Evolutionary conservation across 2,329 filamentous ascomycete genomes (phyloP).

Genomic region (Penicillium sp.): DNA sequence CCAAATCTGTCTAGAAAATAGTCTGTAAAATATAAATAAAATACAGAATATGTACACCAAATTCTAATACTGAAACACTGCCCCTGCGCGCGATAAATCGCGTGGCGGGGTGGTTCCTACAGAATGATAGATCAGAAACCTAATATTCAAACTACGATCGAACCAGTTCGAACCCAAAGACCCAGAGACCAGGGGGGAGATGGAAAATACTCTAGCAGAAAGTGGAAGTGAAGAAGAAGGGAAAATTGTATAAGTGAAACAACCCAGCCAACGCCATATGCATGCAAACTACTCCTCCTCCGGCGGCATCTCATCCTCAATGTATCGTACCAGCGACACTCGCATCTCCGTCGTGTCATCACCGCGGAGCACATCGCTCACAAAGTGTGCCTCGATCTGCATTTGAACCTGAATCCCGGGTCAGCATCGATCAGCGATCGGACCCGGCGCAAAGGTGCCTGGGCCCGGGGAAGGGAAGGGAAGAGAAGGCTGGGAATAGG

Average conservation of each 20-base stretch:
- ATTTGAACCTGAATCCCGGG: slow-evolving; percentile 71
- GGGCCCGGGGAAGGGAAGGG: not conserved
- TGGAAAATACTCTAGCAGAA: no score
- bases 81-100: slow-evolving; percentile 23
- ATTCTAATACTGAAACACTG: slow-evolving; percentile 3
- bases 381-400: slow-evolving; percentile 96
- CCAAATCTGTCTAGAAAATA: no score
- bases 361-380: slow-evolving; percentile 88
- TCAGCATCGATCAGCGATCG: slow-evolving; percentile 21
- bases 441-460: slow-evolving; percentile 19
- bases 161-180: slow-evolving; percentile 17
- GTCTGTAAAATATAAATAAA: no score
- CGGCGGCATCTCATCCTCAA: slow-evolving; percentile 95
- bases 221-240: slow-evolving; percentile 4
- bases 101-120: slow-evolving; percentile 23
- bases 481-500: slow-evolving; percentile 7
- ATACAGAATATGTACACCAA: no score
- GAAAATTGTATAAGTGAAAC: no score
- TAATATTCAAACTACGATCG: no score
- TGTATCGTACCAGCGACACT: slow-evolving; percentile 87
- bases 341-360: slow-evolving; percentile 98
- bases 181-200: no score
- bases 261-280: slow-evolving; percentile 28
- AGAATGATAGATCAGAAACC: slow-evolving; percentile 28
- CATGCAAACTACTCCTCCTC: slow-evolving; percentile 74